Conservation (phyloP, 2,329 filamentous ascomycete genomes). For the Sclerotinia sclerotiorum region DNA sequence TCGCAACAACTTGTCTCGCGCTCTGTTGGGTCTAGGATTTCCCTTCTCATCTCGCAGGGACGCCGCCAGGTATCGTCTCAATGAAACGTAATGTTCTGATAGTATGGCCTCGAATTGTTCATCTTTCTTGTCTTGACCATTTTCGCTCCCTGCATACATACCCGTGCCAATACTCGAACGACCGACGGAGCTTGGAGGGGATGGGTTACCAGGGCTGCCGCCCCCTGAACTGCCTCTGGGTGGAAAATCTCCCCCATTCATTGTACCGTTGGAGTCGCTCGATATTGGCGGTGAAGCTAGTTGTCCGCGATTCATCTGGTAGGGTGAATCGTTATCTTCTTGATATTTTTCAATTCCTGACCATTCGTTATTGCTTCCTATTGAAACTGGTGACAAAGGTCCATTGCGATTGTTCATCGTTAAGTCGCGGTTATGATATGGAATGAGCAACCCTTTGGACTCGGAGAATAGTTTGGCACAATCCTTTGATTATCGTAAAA, state of each 20-base stretch:
- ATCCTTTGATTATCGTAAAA: conserved; percentile 9
- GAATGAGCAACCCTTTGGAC: conserved; percentile 9
- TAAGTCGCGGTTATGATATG: conserved; percentile 26
- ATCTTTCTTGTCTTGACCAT: conserved; percentile 64
- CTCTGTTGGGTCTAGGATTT: conserved; percentile 77
- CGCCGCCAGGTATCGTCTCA: conserved; percentile 65
- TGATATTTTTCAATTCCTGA: conserved; percentile 69
- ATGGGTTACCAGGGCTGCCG: conserved; percentile 63
- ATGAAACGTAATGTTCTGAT: conserved; percentile 75
- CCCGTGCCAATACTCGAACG: conserved; percentile 79
- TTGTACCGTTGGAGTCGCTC: conserved; percentile 58
- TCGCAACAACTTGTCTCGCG: conserved; percentile 88
- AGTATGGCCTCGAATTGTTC: conserved; percentile 63
- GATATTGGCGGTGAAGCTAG: conserved; percentile 70
- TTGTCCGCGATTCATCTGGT: conserved; percentile 55
- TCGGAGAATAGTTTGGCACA: conserved; percentile 14
- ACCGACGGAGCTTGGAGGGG: conserved; percentile 84
- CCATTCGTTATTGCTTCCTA: conserved; percentile 76
- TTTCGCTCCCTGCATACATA: conserved; percentile 65
- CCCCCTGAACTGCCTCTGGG: conserved; percentile 44
- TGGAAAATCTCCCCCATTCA: conserved; percentile 60
- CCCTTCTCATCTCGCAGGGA: conserved; percentile 72
- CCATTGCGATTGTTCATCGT: conserved; percentile 72
- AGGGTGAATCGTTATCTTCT: conserved; percentile 48
- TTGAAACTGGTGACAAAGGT: conserved; percentile 77